Evolutionary conservation across 495 filamentous ascomycete genomes (phyloP).

Genomic region (Penicillium soppii): DNA sequence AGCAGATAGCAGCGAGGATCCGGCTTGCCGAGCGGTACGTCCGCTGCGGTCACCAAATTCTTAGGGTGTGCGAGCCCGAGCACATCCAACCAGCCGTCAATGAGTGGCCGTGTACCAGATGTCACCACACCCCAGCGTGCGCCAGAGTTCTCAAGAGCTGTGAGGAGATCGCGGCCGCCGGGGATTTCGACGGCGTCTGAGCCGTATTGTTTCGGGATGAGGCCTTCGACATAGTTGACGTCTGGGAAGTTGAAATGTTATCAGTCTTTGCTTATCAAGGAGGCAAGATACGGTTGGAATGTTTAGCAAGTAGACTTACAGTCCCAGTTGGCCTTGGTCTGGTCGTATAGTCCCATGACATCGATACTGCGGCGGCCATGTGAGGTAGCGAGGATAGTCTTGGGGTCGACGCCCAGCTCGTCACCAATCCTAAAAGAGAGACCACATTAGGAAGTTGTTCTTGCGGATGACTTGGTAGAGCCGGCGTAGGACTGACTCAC

Average conservation of each 20-base stretch:
- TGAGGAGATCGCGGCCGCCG: conserved; percentile 59
- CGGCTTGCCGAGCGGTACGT: conserved; percentile 84
- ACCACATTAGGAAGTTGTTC: not conserved
- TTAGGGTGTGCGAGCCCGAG: conserved; percentile 71
- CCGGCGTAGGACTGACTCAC: conserved; percentile 50
- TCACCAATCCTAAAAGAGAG: conserved; percentile 62
- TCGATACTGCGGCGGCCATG: conserved; percentile 89
- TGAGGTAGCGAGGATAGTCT: conserved; percentile 79
- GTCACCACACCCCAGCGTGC: conserved; percentile 92
- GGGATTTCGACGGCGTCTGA: conserved; percentile 79
- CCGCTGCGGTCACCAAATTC: conserved; percentile 80
- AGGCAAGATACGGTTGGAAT: too few species aligned
- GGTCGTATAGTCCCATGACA: conserved; percentile 68
- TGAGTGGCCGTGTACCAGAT: conserved; percentile 76
- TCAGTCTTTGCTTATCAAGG: not conserved
- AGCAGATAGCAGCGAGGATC: conserved; percentile 78
- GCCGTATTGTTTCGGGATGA: conserved; percentile 74
- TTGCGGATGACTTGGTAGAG: not conserved
- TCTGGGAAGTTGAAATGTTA: conserved; percentile 49
- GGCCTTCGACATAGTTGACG: conserved; percentile 72
- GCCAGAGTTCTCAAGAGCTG: conserved; percentile 52
- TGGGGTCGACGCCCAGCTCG: conserved; percentile 79
- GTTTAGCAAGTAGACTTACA: conserved; percentile 54
- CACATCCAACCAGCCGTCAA: conserved; percentile 82
- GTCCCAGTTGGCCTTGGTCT: conserved; percentile 84